These are phyloP conservation scores for Boletus sensibilis DNA, from an alignment of 768 basidiomycete genomes.

Conservation along the genomic window DNA sequence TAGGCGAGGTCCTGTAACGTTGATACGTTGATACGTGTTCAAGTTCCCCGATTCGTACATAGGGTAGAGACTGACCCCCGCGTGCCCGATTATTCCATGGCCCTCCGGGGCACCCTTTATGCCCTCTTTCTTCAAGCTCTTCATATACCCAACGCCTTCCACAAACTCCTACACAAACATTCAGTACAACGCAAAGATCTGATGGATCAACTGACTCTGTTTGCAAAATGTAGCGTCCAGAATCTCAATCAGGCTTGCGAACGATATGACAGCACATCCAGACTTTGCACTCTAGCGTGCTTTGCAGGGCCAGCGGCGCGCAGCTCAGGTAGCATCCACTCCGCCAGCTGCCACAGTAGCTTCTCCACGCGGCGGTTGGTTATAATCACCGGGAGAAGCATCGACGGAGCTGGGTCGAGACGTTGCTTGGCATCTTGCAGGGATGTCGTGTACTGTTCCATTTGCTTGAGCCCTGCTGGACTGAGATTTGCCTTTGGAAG, in stretches of 20 bases:
- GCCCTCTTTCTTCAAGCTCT: neutral
- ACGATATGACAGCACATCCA: neutral
- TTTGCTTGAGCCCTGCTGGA: neutral
- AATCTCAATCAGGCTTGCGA: neutral
- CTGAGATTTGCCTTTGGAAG: neutral
- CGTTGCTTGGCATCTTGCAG: neutral
- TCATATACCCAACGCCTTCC: neutral
- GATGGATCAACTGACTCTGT: neutral
- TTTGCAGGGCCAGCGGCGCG: neutral
- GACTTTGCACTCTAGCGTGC: neutral
- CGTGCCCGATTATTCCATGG: neutral
- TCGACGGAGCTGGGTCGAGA: neutral
- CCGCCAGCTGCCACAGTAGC: neutral
- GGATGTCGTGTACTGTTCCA: neutral
- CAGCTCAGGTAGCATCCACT: conserved; percentile 2
- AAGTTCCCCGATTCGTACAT: neutral
- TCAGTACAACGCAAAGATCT: neutral
- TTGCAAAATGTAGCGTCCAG: neutral
- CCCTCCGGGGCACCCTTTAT: neutral
- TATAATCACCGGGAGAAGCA: neutral
- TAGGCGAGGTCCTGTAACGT: neutral
- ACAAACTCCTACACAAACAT: neutral
- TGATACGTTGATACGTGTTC: neutral
- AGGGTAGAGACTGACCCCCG: neutral
- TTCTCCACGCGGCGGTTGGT: neutral